Evolutionary conservation across 257 asterid genomes (phyloP).

Genomic region (Leonotis leonurus): DNA sequence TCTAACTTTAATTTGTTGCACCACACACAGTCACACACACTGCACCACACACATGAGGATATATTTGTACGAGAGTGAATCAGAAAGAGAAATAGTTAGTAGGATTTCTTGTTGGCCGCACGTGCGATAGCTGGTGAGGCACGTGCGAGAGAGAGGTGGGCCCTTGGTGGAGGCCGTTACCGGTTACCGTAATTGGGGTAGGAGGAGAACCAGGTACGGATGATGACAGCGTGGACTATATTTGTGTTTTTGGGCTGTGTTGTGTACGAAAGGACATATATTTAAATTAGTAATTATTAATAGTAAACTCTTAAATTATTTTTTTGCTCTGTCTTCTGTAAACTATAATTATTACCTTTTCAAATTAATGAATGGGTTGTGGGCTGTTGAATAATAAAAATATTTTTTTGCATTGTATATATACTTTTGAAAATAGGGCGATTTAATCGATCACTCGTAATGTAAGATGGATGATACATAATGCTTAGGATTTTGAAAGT

Average conservation of each 20-base stretch:
- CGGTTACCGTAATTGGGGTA: constrained; percentile 8
- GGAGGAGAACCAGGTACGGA: constrained; percentile 21
- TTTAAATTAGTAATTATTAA: too few relatives aligned
- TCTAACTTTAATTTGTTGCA: constrained; percentile 81
- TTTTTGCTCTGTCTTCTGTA: too few relatives aligned
- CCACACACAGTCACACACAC: constrained; percentile 43
- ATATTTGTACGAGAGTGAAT: constrained; percentile 5
- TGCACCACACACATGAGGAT: constrained; percentile 30
- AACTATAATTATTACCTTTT: too few relatives aligned
- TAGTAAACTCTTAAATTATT: too few relatives aligned
- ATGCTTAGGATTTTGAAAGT: too few relatives aligned
- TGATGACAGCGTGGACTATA: constrained; percentile 24
- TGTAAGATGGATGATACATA: too few relatives aligned
- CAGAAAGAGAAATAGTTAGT: background rate
- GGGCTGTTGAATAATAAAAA: too few relatives aligned
- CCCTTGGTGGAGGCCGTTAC: background rate
- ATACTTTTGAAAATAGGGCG: too few relatives aligned
- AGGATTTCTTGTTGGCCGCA: constrained; percentile 16
- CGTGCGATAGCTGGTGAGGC: constrained; percentile 24
- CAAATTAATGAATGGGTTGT: too few relatives aligned
- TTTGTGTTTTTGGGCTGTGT: background rate
- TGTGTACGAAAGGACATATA: too few relatives aligned
- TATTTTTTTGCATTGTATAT: too few relatives aligned
- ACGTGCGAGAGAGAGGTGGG: constrained; percentile 2
- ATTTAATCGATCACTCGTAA: too few relatives aligned